A percentile compares a stretch with the other conserved stretches of the same genome.
phyloP scores from a whole-genome alignment of 2,329 filamentous ascomycete species.

The Aspergillus unguis region DNA sequence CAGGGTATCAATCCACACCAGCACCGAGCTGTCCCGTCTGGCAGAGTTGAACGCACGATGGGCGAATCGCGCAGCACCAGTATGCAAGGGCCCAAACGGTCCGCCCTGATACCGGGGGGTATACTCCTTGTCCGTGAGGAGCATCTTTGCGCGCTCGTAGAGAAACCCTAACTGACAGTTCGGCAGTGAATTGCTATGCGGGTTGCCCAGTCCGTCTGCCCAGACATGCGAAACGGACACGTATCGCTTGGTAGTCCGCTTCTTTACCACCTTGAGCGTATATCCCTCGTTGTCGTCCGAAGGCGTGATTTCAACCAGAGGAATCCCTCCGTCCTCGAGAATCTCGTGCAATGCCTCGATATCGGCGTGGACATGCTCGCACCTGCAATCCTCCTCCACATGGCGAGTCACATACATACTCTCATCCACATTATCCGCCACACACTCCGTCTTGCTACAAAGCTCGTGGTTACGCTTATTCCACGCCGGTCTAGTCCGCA shows the following conservation, averaged over 20 bases:
- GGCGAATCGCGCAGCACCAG: background rate
- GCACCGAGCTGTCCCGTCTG: background rate
- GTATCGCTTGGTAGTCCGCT: background rate
- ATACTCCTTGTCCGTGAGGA: background rate
- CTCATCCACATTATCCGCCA: conserved; percentile 1
- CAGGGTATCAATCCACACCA: conserved; percentile 2
- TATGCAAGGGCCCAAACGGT: background rate
- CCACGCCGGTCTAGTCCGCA: background rate
- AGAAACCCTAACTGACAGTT: background rate
- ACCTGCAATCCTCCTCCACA: background rate
- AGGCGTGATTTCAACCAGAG: background rate
- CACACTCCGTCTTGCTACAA: background rate
- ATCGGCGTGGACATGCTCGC: background rate
- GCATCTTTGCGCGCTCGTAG: background rate
- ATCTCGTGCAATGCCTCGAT: background rate
- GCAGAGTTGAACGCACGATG: background rate
- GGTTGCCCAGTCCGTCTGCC: conserved; percentile 1
- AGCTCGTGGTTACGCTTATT: background rate
- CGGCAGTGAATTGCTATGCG: background rate
- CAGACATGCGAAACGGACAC: background rate
- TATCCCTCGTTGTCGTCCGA: background rate
- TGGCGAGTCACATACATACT: background rate
- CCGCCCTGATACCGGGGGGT: background rate
- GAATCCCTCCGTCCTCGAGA: background rate
- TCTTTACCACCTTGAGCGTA: background rate